Conservation (phyloP, 2,329 filamentous ascomycete genomes). For the Arthrobotrys iridis region DNA sequence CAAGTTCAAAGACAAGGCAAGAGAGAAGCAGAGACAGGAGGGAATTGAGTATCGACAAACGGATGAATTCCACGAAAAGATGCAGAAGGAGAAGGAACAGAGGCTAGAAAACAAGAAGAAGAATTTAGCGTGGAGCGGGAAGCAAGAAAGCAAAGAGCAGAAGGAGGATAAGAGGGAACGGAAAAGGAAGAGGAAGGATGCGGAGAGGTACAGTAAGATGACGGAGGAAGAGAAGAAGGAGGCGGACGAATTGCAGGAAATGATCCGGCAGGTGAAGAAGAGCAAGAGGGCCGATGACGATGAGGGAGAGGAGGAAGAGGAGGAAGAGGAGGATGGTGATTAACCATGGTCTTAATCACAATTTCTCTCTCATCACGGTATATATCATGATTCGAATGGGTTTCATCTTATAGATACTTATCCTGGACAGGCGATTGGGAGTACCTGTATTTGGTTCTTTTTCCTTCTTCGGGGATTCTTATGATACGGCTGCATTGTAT, state of each 20-base stretch:
- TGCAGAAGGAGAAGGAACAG: constrained; percentile 61
- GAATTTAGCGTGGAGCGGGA: constrained; percentile 61
- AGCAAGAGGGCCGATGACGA: constrained; percentile 67
- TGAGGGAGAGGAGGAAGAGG: constrained; percentile 43
- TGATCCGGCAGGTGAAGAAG: constrained; percentile 76
- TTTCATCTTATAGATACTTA: too few relatives aligned
- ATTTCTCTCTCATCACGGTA: too few relatives aligned
- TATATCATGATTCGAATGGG: too few relatives aligned
- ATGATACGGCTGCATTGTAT: background rate
- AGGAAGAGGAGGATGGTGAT: background rate
- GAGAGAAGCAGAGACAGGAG: constrained; percentile 73
- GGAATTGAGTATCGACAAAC: constrained; percentile 64
- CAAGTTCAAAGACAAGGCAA: constrained; percentile 75
- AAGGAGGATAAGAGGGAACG: constrained; percentile 77
- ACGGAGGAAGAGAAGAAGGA: constrained; percentile 73
- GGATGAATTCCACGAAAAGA: constrained; percentile 59
- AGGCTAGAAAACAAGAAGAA: constrained; percentile 61
- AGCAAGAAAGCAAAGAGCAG: constrained; percentile 68
- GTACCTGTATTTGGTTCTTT: too few relatives aligned
- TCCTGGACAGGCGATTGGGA: constrained; percentile 16
- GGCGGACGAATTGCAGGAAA: constrained; percentile 70
- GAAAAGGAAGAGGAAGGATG: constrained; percentile 73
- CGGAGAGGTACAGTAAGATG: constrained; percentile 71
- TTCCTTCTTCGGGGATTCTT: background rate
- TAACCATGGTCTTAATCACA: too few relatives aligned